Percentiles rank a stretch among this genome's conserved stretches.
phyloP scores from a whole-genome alignment of 768 basidiomycete species.

The Cystofilobasidium macerans region DNA sequence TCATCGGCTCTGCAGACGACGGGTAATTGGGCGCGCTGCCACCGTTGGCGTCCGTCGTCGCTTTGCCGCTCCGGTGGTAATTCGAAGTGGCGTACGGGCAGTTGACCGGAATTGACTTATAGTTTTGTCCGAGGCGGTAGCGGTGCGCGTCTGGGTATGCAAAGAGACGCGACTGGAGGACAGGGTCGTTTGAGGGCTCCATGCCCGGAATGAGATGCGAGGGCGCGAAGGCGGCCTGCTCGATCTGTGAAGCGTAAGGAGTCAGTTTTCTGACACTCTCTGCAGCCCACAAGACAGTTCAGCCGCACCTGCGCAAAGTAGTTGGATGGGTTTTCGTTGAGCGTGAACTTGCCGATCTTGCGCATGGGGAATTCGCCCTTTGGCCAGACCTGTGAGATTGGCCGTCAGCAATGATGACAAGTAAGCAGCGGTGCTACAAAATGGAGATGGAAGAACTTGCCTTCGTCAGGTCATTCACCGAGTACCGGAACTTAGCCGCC shows the following conservation, averaged over 20 bases:
- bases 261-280: conserved; percentile 15
- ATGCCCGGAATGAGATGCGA: conserved; percentile 78
- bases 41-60: conserved; percentile 46
- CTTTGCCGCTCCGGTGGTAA: conserved; percentile 33
- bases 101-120: conserved; percentile 74
- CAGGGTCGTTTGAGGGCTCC: conserved; percentile 81
- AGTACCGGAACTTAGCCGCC: conserved; percentile 74
- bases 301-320: conserved; percentile 39
- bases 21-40: conserved; percentile 79
- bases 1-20: conserved; percentile 60
- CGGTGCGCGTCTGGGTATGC: conserved; percentile 54
- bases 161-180: conserved; percentile 88
- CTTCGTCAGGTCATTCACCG: conserved; percentile 81
- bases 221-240: conserved; percentile 69
- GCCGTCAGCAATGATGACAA: too few species aligned
- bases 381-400: too few species aligned
- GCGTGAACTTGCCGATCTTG: conserved; percentile 39
- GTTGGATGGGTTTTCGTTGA: conserved; percentile 41
- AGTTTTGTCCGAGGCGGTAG: conserved; percentile 38
- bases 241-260: conserved; percentile 29
- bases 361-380: conserved; percentile 41
- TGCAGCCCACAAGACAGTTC: neutral
- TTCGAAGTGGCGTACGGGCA: conserved; percentile 18
- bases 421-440: too few species aligned
- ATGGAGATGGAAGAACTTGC: too few species aligned